These are phyloP conservation scores for Populus hybrid DNA, from an alignment of 441 rosid genomes.

Conservation along the genomic window DNA sequence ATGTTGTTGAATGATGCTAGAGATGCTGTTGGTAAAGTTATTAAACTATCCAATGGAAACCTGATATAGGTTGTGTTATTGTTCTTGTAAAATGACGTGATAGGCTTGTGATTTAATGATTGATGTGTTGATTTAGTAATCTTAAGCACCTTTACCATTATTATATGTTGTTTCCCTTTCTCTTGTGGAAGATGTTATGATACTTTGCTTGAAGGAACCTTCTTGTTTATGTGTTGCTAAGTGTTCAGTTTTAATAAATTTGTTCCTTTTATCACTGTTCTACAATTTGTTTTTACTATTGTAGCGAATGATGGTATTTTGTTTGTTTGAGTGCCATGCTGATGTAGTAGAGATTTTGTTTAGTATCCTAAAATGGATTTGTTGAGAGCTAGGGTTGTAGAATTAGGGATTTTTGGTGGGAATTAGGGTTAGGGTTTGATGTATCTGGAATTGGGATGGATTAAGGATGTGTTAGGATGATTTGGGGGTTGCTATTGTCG, in stretches of 20 bases:
- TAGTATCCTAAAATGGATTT: neutral
- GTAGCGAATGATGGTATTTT: neutral
- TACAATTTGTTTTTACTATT: too few relatives aligned
- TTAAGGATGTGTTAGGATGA: too few relatives aligned
- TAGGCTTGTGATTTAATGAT: neutral
- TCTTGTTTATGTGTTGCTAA: neutral
- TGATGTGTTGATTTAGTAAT: neutral
- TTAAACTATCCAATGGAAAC: neutral
- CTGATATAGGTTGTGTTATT: neutral
- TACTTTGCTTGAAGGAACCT: neutral
- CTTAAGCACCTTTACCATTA: neutral
- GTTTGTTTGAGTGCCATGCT: neutral
- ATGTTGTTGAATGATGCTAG: neutral
- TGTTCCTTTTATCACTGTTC: neutral
- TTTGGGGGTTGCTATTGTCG: neutral
- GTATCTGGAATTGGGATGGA: neutral
- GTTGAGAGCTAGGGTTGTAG: neutral
- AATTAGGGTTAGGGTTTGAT: neutral
- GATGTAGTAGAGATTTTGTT: neutral
- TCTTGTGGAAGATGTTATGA: neutral
- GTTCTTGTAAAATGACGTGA: neutral
- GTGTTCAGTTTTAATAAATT: neutral
- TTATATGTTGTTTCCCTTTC: neutral
- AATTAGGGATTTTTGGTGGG: neutral
- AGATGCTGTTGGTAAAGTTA: neutral